Percentiles rank a stretch among this genome's conserved stretches.
These are phyloP conservation scores for Ogataea polymorpha DNA, from an alignment of 805 yeast species.

Conservation along the genomic window DNA sequence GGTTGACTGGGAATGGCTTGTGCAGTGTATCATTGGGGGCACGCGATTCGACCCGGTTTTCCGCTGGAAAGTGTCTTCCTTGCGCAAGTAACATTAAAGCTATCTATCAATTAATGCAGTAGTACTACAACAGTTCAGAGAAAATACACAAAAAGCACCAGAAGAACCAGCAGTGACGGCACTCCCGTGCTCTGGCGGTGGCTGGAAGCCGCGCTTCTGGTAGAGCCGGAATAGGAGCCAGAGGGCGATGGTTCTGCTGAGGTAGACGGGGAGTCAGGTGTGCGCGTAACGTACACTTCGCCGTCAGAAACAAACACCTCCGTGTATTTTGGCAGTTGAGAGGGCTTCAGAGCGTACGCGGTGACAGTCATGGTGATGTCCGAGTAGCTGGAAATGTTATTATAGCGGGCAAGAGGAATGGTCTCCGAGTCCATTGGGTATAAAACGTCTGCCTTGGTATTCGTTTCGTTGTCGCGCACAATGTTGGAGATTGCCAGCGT, in stretches of 20 bases:
- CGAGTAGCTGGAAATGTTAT: constrained; percentile 22
- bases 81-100: neutral
- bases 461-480: neutral
- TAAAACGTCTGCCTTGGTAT: constrained; percentile 3
- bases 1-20: constrained; percentile 65
- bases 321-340: constrained; percentile 14
- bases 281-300: constrained; percentile 23
- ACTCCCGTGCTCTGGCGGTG: neutral
- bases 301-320: constrained; percentile 29
- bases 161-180: neutral
- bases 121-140: constrained; percentile 1
- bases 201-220: neutral
- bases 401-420: constrained; percentile 32
- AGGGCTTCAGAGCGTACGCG: neutral
- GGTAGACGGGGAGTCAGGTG: neutral
- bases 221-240: constrained; percentile 11
- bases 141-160: constrained; percentile 1
- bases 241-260: constrained; percentile 8
- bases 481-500: constrained; percentile 48
- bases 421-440: constrained; percentile 27
- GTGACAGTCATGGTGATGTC: constrained; percentile 27
- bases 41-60: constrained; percentile 15
- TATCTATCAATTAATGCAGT: constrained; percentile 1
- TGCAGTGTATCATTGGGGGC: constrained; percentile 50
- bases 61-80: constrained; percentile 23